Conservation (phyloP, 179 eudicot species). For the Carnegiea gigantea region DNA sequence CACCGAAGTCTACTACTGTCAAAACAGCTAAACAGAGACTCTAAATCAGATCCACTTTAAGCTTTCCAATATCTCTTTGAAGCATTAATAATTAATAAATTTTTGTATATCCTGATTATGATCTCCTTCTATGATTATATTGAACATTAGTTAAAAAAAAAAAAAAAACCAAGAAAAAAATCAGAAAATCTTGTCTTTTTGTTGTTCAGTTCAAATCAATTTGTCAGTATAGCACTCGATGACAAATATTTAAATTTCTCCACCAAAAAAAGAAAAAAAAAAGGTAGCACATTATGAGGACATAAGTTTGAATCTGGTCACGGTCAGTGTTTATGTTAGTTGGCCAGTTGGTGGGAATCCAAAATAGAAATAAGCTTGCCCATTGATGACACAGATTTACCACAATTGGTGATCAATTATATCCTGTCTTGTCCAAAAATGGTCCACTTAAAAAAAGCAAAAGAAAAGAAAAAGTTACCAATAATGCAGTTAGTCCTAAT, state of each 20-base stretch:
- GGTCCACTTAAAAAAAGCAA: neutral
- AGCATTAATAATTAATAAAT: no score
- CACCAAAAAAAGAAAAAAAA: neutral
- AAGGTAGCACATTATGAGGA: neutral
- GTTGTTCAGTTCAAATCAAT: neutral
- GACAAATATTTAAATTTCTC: neutral
- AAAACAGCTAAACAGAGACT: no score
- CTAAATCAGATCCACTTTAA: no score
- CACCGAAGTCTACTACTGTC: no score
- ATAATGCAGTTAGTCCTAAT: neutral
- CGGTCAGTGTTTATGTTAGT: neutral
- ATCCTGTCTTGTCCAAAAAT: neutral
- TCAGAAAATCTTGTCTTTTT: neutral
- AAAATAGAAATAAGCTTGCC: conserved; percentile 19
- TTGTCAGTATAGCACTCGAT: neutral
- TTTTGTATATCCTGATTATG: no score
- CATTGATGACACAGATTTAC: conserved; percentile 21
- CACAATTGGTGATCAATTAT: neutral
- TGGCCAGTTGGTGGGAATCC: conserved; percentile 11
- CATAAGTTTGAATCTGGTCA: neutral
- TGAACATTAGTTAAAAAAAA: no score
- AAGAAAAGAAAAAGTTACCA: neutral
- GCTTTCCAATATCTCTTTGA: no score
- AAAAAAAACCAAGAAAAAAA: neutral
- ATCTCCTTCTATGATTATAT: no score